A percentile compares a stretch with the other conserved stretches of the same genome.
These are phyloP conservation scores for Annulohypoxylon bovei DNA, from an alignment of 495 filamentous ascomycete genomes.

Conservation along the genomic window DNA sequence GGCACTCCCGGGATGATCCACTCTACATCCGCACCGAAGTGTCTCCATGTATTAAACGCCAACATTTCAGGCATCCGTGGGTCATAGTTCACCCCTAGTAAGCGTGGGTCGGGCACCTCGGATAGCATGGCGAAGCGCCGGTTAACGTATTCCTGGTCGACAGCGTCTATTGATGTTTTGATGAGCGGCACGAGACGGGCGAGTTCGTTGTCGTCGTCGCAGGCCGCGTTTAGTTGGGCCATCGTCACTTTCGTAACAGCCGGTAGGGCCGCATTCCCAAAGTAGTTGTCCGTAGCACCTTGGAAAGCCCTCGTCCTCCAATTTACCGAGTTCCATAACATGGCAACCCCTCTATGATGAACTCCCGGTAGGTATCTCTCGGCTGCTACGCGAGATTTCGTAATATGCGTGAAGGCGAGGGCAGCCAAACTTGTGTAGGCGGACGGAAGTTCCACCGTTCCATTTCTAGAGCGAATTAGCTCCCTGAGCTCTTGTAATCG, in stretches of 20 bases:
- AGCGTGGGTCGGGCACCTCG: slow-evolving; percentile 47
- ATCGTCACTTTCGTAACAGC: slow-evolving; percentile 38
- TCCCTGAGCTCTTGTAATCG: slow-evolving; percentile 42
- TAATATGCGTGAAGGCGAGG: slow-evolving; percentile 47
- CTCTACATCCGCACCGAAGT: slow-evolving; percentile 48
- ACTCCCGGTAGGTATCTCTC: slow-evolving; percentile 37
- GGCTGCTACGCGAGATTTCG: slow-evolving; percentile 36
- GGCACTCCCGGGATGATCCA: slow-evolving; percentile 49
- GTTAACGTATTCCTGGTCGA: slow-evolving; percentile 47
- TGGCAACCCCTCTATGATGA: slow-evolving; percentile 28
- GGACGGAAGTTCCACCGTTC: slow-evolving; percentile 36
- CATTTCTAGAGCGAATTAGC: slow-evolving; percentile 30
- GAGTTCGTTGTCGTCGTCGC: slow-evolving; percentile 34
- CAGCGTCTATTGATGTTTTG: slow-evolving; percentile 43
- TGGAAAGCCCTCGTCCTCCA: slow-evolving; percentile 46
- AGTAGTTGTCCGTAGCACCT: slow-evolving; percentile 47
- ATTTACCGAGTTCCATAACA: slow-evolving; percentile 48
- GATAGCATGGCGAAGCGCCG: slow-evolving; percentile 45
- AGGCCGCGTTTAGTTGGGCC: slow-evolving; percentile 28
- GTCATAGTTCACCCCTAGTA: slow-evolving; percentile 49
- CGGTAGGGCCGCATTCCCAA: slow-evolving; percentile 47
- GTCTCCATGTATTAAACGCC: slow-evolving; percentile 50
- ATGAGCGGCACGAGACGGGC: slow-evolving; percentile 38
- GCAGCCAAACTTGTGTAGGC: slow-evolving; percentile 47
- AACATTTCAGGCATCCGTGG: slow-evolving; percentile 45